Conservation (phyloP, 2,329 filamentous ascomycete species). For the Karstenula rhodostoma region DNA sequence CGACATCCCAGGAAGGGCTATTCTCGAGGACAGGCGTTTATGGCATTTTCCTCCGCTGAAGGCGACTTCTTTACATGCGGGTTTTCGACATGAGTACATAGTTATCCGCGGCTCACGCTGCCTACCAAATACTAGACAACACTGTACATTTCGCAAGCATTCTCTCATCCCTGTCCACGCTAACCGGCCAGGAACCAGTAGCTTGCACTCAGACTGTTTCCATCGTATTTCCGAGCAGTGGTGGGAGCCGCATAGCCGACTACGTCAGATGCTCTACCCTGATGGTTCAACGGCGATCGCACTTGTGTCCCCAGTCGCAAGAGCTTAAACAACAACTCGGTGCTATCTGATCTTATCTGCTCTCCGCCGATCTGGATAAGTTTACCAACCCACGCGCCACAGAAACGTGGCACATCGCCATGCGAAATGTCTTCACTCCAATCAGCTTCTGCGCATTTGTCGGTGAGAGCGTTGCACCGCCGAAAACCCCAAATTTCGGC, state of each 20-base stretch:
- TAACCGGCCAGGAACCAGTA: not conserved
- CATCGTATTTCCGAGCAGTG: not conserved
- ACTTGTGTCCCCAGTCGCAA: not conserved
- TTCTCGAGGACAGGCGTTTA: not conserved
- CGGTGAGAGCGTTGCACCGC: not conserved
- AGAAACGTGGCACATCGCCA: not conserved
- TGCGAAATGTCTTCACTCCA: not conserved
- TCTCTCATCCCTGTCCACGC: not conserved
- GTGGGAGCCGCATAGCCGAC: not conserved
- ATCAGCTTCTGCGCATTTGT: not conserved
- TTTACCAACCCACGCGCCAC: not conserved
- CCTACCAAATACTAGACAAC: constrained; percentile 8
- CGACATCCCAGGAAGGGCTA: not conserved
- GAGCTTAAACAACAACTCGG: not conserved
- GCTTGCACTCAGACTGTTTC: not conserved
- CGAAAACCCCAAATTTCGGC: not conserved
- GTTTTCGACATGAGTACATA: constrained; percentile 12
- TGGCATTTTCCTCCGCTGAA: not conserved
- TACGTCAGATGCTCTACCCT: too few relatives aligned
- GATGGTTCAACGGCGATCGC: not conserved
- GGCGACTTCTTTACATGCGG: not conserved
- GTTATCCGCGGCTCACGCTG: constrained; percentile 11
- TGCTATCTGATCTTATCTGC: not conserved
- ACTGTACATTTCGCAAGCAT: not conserved
- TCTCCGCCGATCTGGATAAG: not conserved